phyloP scores from a whole-genome alignment of 257 asterid species.

The Striga asiatica region DNA sequence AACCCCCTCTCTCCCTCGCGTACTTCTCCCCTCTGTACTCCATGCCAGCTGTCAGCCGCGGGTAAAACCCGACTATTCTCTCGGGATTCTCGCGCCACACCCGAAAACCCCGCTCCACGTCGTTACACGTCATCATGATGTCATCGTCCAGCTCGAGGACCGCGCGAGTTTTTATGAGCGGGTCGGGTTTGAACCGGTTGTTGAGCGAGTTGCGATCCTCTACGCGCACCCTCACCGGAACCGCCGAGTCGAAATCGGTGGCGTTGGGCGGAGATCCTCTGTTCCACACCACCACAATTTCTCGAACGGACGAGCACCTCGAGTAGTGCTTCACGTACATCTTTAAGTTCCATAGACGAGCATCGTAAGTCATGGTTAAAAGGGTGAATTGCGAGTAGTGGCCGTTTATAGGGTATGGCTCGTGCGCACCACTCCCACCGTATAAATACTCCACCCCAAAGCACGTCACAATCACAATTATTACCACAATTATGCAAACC shows the following conservation, averaged over 20 bases:
- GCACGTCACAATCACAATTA: conserved; percentile 37
- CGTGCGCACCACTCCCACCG: conserved; percentile 88
- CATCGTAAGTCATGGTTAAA: conserved; percentile 85
- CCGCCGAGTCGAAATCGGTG: conserved; percentile 65
- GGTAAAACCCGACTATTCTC: conserved; percentile 80
- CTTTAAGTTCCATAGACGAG: conserved; percentile 88
- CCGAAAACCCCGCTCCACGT: conserved; percentile 75
- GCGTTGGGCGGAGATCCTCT: conserved; percentile 60
- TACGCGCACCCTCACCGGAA: conserved; percentile 71
- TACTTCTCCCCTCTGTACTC: conserved; percentile 62
- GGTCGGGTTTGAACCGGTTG: conserved; percentile 74
- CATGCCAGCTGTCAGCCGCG: conserved; percentile 42
- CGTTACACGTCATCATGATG: conserved; percentile 94
- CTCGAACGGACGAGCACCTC: conserved; percentile 87
- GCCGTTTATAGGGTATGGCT: conserved; percentile 54
- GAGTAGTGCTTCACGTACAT: conserved; percentile 87
- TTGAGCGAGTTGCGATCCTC: conserved; percentile 72
- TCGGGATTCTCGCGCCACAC: conserved; percentile 87
- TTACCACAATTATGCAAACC: conserved; percentile 24
- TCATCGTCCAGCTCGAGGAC: conserved; percentile 95
- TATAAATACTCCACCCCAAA: conserved; percentile 44
- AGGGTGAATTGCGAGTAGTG: conserved; percentile 84
- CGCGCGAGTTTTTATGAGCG: conserved; percentile 60
- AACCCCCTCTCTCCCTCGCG: conserved; percentile 66
- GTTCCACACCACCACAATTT: conserved; percentile 96